A percentile compares a stretch with the other conserved stretches of the same genome.
Evolutionary conservation across 306 rosid species (phyloP).

Genomic region (Sphenostylis stenocarpa): DNA sequence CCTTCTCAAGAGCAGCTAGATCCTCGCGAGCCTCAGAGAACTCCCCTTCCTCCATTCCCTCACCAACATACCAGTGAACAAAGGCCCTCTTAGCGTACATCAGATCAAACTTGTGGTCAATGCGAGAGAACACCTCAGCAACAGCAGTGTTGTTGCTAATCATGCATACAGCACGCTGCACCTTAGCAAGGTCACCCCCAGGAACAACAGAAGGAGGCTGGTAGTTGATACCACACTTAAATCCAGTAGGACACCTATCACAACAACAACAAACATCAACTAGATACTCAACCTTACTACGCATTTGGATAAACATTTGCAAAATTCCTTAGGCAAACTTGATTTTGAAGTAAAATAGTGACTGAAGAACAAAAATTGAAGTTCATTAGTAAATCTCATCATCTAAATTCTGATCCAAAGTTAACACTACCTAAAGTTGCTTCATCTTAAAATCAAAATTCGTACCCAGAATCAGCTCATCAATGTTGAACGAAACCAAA

Average conservation of each 20-base stretch:
- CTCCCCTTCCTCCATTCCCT: slow-evolving; percentile 99
- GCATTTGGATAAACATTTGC: not conserved
- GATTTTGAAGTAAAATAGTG: not conserved
- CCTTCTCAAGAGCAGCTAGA: slow-evolving; percentile 99
- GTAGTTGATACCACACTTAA: slow-evolving; percentile 96
- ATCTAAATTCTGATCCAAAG: not conserved
- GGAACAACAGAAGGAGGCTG: slow-evolving; percentile 99
- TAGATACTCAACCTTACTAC: not conserved
- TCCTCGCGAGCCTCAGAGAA: slow-evolving; percentile 99
- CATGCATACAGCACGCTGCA: slow-evolving; percentile 98
- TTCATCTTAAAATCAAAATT: not conserved
- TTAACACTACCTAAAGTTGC: not conserved
- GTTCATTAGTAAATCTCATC: too few relatives aligned
- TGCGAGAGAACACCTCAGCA: slow-evolving; percentile 98
- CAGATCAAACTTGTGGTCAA: slow-evolving; percentile 95
- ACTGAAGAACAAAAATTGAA: too few relatives aligned
- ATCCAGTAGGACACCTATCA: slow-evolving; percentile 97
- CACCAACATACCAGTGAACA: slow-evolving; percentile 98
- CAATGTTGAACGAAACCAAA: too few relatives aligned
- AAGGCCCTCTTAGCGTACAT: slow-evolving; percentile 99
- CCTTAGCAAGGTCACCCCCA: slow-evolving; percentile 92
- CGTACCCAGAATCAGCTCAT: not conserved
- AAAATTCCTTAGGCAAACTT: not conserved
- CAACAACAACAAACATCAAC: not conserved
- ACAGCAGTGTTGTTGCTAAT: slow-evolving; percentile 99